Evolutionary conservation across 2,329 filamentous ascomycete genomes (phyloP).

Genomic region (Alternaria rosae): DNA sequence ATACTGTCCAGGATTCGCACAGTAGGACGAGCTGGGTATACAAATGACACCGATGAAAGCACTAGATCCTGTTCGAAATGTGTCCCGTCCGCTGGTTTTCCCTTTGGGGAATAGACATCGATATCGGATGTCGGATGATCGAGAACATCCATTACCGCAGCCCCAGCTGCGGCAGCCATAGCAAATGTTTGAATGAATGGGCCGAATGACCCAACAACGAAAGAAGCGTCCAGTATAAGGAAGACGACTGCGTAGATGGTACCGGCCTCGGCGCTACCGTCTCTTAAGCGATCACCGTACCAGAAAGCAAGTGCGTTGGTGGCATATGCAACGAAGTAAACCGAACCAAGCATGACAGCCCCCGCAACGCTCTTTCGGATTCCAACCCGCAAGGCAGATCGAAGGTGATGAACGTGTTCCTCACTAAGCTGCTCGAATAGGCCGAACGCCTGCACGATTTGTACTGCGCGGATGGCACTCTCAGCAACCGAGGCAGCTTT

Average conservation of each 20-base stretch:
- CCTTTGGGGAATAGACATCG: conserved; percentile 47
- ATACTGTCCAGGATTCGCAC: conserved; percentile 51
- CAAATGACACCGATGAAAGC: conserved; percentile 52
- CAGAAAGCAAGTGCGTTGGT: conserved; percentile 58
- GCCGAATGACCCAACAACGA: conserved; percentile 69
- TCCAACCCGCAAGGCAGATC: conserved; percentile 46
- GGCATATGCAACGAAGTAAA: conserved; percentile 56
- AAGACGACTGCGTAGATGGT: conserved; percentile 71
- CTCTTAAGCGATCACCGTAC: conserved; percentile 47
- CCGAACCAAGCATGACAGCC: conserved; percentile 52
- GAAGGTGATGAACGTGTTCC: conserved; percentile 47
- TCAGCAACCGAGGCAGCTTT: conserved; percentile 56
- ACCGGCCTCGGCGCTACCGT: conserved; percentile 51
- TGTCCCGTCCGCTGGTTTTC: conserved; percentile 22
- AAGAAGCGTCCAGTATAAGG: conserved; percentile 68
- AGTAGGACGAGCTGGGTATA: conserved; percentile 55
- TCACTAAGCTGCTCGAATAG: conserved; percentile 51
- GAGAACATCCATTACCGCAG: conserved; percentile 55
- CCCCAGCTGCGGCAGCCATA: conserved; percentile 61
- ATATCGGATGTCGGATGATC: conserved; percentile 51
- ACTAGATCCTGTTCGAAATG: conserved; percentile 43
- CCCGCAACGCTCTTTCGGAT: conserved; percentile 52
- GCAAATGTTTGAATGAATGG: conserved; percentile 66
- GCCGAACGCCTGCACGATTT: conserved; percentile 59
- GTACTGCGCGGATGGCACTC: conserved; percentile 56